phyloP scores from a whole-genome alignment of 345 rosid species.

The Populus deltoides region DNA sequence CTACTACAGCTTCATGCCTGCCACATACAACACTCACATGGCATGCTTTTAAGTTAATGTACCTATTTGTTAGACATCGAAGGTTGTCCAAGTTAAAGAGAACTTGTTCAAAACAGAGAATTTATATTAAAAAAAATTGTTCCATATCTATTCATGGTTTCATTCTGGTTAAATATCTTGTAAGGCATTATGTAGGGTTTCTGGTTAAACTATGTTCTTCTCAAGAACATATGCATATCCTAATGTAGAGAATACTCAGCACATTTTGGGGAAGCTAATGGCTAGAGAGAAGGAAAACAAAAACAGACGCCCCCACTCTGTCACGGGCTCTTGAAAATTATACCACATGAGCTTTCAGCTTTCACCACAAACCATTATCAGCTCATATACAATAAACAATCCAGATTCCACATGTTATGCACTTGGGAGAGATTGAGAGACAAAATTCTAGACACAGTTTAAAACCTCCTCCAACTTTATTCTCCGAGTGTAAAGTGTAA shows the following conservation, averaged over 20 bases:
- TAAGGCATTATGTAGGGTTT: too few relatives aligned
- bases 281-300: neutral
- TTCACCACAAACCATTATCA: neutral
- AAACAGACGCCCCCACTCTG: neutral
- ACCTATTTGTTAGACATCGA: neutral
- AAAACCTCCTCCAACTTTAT: constrained; percentile 3
- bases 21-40: neutral
- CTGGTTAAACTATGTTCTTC: too few relatives aligned
- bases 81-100: neutral
- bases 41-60: too few relatives aligned
- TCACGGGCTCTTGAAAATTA: neutral
- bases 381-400: neutral
- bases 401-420: constrained; percentile 15
- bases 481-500: constrained; percentile 9
- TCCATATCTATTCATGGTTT: neutral
- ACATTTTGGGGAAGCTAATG: neutral
- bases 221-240: neutral
- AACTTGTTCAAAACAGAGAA: neutral
- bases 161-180: too few relatives aligned
- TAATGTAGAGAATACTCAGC: neutral
- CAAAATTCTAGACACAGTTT: neutral
- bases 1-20: too few relatives aligned
- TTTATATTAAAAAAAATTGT: too few relatives aligned
- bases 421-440: neutral
- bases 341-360: neutral